Conservation (phyloP, 495 filamentous ascomycete genomes). For the Trichoderma gamsii region DNA sequence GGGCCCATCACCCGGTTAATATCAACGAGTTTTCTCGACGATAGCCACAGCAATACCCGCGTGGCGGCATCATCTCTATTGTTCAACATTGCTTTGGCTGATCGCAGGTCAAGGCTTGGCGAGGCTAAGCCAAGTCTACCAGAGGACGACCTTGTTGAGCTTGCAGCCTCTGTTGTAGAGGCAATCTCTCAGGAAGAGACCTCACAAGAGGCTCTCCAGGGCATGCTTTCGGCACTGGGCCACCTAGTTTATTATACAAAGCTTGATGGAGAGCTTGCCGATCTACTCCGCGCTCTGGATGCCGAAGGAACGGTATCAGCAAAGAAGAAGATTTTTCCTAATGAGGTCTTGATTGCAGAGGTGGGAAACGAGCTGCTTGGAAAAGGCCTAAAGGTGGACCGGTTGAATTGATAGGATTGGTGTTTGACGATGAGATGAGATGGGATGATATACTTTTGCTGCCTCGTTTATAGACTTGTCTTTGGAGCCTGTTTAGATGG, state of each 20-base stretch:
- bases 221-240: constrained; percentile 66
- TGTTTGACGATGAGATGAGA: not conserved
- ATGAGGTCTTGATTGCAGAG: constrained; percentile 54
- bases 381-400: constrained; percentile 32
- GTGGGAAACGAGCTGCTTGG: constrained; percentile 43
- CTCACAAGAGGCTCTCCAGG: constrained; percentile 64
- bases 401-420: not conserved
- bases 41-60: constrained; percentile 48
- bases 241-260: constrained; percentile 65
- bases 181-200: constrained; percentile 60
- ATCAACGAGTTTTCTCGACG: constrained; percentile 51
- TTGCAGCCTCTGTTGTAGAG: constrained; percentile 71
- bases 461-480: too few relatives aligned
- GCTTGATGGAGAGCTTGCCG: constrained; percentile 61
- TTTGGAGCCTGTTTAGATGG: too few relatives aligned
- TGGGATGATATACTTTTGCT: not conserved
- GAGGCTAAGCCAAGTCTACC: constrained; percentile 53
- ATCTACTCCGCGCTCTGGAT: constrained; percentile 68
- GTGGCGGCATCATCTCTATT: constrained; percentile 76
- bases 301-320: constrained; percentile 51
- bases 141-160: constrained; percentile 67
- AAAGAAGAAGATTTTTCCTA: constrained; percentile 48
- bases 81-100: constrained; percentile 70
- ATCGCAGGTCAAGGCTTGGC: constrained; percentile 57
- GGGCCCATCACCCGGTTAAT: constrained; percentile 39